A percentile compares a stretch with the other conserved stretches of the same genome.
These are phyloP conservation scores for Pestalotiopsis sp. DNA, from an alignment of 2,329 filamentous ascomycete genomes.

Conservation along the genomic window DNA sequence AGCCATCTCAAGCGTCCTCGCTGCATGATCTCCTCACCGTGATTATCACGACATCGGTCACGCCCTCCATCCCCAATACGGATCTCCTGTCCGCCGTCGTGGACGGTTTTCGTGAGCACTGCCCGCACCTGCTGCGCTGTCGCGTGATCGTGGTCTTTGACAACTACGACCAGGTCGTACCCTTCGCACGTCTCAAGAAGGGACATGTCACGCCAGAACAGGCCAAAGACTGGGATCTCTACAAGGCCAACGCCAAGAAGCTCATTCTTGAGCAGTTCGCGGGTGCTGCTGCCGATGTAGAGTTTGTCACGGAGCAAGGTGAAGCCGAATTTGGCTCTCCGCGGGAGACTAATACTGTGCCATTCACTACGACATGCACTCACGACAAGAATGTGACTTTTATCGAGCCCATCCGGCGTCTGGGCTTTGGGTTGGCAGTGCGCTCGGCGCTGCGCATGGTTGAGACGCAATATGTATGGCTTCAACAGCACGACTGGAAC, in stretches of 20 bases:
- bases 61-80: constrained; percentile 54
- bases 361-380: constrained; percentile 36
- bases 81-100: constrained; percentile 52
- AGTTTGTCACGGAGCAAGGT: constrained; percentile 21
- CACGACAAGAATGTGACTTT: constrained; percentile 43
- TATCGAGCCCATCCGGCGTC: constrained; percentile 45
- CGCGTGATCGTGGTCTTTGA: constrained; percentile 54
- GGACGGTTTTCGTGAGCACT: constrained; percentile 45
- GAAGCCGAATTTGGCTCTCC: constrained; percentile 51
- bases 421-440: constrained; percentile 57
- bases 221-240: constrained; percentile 41
- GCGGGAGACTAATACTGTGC: constrained; percentile 37
- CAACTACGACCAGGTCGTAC: constrained; percentile 48
- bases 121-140: constrained; percentile 41
- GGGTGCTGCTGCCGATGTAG: not conserved
- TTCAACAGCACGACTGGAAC: constrained; percentile 61
- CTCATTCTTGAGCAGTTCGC: constrained; percentile 38
- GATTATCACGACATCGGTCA: constrained; percentile 57
- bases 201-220: constrained; percentile 51
- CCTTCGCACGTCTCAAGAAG: constrained; percentile 50
- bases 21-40: constrained; percentile 34
- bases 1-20: not conserved
- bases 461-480: constrained; percentile 54
- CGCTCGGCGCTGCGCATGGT: constrained; percentile 50
- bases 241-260: constrained; percentile 49